Conservation (phyloP, 441 rosid genomes). For the Eutrema salsugineum region DNA sequence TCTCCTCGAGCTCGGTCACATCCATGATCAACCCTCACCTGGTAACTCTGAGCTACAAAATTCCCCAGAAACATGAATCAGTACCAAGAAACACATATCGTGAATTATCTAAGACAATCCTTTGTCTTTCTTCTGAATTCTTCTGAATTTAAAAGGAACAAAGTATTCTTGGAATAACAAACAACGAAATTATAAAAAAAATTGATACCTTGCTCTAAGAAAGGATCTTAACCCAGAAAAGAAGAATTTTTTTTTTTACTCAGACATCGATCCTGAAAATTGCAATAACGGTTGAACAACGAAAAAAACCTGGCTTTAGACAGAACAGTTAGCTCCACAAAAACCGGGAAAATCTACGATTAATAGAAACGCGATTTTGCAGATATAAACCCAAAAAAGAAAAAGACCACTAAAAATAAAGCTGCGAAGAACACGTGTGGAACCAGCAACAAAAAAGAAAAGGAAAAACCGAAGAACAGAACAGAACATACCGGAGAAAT, state of each 20-base stretch:
- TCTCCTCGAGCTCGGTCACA: constrained; percentile 82
- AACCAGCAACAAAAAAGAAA: constrained; percentile 18
- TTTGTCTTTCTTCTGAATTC: neutral
- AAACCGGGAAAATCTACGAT: constrained; percentile 28
- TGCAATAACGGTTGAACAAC: constrained; percentile 15
- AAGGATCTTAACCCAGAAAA: constrained; percentile 45
- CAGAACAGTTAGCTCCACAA: constrained; percentile 25
- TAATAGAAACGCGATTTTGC: constrained; percentile 13
- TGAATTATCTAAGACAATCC: neutral
- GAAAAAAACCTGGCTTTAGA: neutral
- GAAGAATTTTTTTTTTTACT: neutral
- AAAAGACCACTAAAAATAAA: constrained; percentile 20
- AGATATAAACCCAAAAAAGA: neutral
- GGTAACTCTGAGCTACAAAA: neutral
- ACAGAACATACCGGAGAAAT: constrained; percentile 18
- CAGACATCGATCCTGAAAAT: constrained; percentile 13
- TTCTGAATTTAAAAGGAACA: neutral
- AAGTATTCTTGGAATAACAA: neutral
- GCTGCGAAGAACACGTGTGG: constrained; percentile 32
- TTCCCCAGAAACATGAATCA: neutral
- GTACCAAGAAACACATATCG: neutral
- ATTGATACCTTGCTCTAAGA: constrained; percentile 31
- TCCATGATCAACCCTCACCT: constrained; percentile 66
- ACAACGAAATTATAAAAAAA: neutral
- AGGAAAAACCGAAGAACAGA: neutral